These are phyloP conservation scores for Pythium apleroticum DNA, from an alignment of 352 stramenopile genomes.

Conservation along the genomic window DNA sequence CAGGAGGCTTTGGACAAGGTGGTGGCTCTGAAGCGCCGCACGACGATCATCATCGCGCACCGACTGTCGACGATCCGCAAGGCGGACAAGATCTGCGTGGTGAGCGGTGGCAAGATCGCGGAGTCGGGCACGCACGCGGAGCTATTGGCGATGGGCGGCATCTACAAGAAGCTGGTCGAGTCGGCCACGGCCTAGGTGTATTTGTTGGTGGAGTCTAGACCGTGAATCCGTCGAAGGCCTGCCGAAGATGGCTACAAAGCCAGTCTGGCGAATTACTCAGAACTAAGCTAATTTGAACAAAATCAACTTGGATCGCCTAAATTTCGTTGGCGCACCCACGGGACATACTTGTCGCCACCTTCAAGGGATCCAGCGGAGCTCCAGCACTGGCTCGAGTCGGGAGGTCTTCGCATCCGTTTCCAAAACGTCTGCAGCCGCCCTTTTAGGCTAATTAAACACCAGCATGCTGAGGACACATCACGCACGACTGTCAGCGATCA, in stretches of 20 bases:
- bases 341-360: no score
- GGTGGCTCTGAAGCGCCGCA: constrained; percentile 48
- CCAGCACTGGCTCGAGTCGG: no score
- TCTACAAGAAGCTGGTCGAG: constrained; percentile 20
- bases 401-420: no score
- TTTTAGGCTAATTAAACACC: no score
- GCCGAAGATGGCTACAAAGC: neutral
- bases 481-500: no score
- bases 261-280: neutral
- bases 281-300: neutral
- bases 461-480: no score
- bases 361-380: no score
- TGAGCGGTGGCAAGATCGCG: constrained; percentile 34
- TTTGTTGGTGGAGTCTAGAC: no score
- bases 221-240: no score
- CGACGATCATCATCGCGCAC: constrained; percentile 92
- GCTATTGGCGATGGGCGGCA: constrained; percentile 21
- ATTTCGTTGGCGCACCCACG: no score
- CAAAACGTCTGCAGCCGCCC: no score
- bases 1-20: constrained; percentile 57
- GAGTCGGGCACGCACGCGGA: constrained; percentile 44
- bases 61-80: constrained; percentile 65
- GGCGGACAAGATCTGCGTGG: constrained; percentile 53
- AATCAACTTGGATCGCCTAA: no score
- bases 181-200: constrained; percentile 4